phyloP scores from a whole-genome alignment of 768 basidiomycete genomes.

The Boletus rubescentipes region DNA sequence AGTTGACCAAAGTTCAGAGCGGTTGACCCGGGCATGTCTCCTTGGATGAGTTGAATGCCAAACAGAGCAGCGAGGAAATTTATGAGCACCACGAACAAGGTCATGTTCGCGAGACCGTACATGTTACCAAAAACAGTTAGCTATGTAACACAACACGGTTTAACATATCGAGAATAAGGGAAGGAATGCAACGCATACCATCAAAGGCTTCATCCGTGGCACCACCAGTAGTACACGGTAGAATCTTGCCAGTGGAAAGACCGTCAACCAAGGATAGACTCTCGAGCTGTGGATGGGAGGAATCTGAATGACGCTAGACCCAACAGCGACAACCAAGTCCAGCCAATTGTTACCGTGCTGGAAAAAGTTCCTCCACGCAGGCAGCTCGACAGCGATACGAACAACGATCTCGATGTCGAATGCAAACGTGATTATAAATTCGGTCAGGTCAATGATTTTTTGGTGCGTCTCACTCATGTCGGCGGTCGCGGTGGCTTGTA shows the following conservation, averaged over 20 bases:
- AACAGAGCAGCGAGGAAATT: slow-evolving; percentile 85
- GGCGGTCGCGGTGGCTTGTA: slow-evolving; percentile 69
- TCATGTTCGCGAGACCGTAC: slow-evolving; percentile 89
- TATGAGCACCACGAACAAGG: slow-evolving; percentile 83
- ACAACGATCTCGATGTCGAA: slow-evolving; percentile 89
- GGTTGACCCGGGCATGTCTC: slow-evolving; percentile 58
- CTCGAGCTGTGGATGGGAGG: slow-evolving; percentile 64
- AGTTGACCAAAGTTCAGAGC: slow-evolving; percentile 78
- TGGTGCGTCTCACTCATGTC: slow-evolving; percentile 47
- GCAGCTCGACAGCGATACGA: slow-evolving; percentile 67
- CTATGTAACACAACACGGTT: slow-evolving; percentile 40
- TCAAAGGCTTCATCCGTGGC: slow-evolving; percentile 84
- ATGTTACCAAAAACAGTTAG: slow-evolving; percentile 89
- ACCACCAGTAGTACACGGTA: slow-evolving; percentile 90
- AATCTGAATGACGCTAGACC: slow-evolving; percentile 79
- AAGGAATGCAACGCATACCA: slow-evolving; percentile 48
- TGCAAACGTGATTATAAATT: slow-evolving; percentile 73
- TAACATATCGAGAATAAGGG: slow-evolving; percentile 2
- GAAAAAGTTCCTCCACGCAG: slow-evolving; percentile 84
- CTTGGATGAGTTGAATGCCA: slow-evolving; percentile 80
- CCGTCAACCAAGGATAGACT: slow-evolving; percentile 86
- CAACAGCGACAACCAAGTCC: slow-evolving; percentile 74
- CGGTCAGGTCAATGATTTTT: slow-evolving; percentile 56
- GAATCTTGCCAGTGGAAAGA: slow-evolving; percentile 83
- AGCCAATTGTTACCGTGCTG: slow-evolving; percentile 59